Conservation (phyloP, 495 filamentous ascomycete genomes). For the Niebla homalea region DNA sequence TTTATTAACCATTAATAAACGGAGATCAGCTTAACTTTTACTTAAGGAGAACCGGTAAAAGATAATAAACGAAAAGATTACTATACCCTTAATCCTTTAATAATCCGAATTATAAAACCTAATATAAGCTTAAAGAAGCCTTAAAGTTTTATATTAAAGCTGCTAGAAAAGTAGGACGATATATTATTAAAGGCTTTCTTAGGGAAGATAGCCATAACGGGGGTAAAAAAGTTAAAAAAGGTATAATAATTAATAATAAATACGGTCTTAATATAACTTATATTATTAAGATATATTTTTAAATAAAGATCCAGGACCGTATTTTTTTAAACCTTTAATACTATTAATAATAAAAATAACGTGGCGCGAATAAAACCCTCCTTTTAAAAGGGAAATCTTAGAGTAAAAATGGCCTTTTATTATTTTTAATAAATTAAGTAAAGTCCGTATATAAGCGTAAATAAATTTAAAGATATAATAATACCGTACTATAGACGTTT, state of each 20-base stretch:
- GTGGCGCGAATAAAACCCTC: neutral
- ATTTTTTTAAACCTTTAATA: neutral
- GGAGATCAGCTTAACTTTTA: neutral
- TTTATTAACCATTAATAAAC: neutral
- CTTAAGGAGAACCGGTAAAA: neutral
- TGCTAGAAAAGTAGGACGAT: neutral
- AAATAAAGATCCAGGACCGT: neutral
- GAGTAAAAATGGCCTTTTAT: neutral
- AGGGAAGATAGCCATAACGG: too few relatives aligned
- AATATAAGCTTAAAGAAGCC: neutral
- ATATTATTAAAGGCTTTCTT: neutral
- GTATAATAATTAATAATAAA: constrained; percentile 1
- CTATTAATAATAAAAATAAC: neutral
- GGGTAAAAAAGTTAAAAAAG: neutral
- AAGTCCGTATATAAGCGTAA: neutral
- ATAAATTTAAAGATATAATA: too few relatives aligned
- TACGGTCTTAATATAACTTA: neutral
- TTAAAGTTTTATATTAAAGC: neutral
- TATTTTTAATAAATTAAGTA: neutral
- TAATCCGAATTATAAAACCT: neutral
- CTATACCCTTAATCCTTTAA: neutral
- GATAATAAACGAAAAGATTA: neutral
- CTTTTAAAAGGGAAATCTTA: neutral
- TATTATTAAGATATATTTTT: neutral
- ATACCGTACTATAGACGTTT: too few relatives aligned